phyloP scores from a whole-genome alignment of 1,284 basidiomycete genomes.

The Pterulicium gracile region DNA sequence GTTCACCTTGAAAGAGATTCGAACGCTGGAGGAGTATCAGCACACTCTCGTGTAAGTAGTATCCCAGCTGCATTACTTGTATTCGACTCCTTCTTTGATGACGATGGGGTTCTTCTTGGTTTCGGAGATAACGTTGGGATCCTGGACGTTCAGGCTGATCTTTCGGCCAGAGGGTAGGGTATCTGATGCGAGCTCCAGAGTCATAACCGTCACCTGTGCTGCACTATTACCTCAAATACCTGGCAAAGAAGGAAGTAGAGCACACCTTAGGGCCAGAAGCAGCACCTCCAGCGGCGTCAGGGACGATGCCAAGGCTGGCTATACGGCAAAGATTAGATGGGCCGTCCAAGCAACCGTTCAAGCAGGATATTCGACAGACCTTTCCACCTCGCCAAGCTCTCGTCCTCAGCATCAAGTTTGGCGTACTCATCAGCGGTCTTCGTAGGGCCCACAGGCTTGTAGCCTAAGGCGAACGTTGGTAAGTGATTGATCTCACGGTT shows the following conservation, averaged over 20 bases:
- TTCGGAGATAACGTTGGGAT: conserved; percentile 33
- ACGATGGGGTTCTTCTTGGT: conserved; percentile 61
- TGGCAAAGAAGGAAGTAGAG: conserved; percentile 3
- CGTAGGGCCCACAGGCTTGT: conserved; percentile 48
- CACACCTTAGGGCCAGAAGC: conserved; percentile 55
- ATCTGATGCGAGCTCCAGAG: conserved; percentile 58
- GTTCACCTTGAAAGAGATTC: conserved; percentile 74
- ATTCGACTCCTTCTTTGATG: conserved; percentile 81
- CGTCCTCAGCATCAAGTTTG: conserved; percentile 74
- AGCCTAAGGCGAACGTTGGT: conserved; percentile 35
- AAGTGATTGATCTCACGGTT: conserved; percentile 39
- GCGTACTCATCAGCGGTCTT: conserved; percentile 66
- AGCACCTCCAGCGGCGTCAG: conserved; percentile 29
- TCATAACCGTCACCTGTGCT: conserved; percentile 52
- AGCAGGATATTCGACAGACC: not conserved
- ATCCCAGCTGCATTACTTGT: conserved; percentile 55
- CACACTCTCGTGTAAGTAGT: too few species aligned
- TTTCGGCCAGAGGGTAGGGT: conserved; percentile 55
- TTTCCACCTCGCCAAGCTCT: conserved; percentile 83
- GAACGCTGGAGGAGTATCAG: conserved; percentile 16
- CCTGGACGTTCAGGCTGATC: conserved; percentile 45
- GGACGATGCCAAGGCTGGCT: conserved; percentile 74
- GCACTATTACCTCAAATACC: conserved; percentile 5
- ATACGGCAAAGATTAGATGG: not conserved
- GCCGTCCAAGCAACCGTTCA: not conserved